phyloP scores from a whole-genome alignment of 257 asterid genomes.

The Craterostigma plantagineum region DNA sequence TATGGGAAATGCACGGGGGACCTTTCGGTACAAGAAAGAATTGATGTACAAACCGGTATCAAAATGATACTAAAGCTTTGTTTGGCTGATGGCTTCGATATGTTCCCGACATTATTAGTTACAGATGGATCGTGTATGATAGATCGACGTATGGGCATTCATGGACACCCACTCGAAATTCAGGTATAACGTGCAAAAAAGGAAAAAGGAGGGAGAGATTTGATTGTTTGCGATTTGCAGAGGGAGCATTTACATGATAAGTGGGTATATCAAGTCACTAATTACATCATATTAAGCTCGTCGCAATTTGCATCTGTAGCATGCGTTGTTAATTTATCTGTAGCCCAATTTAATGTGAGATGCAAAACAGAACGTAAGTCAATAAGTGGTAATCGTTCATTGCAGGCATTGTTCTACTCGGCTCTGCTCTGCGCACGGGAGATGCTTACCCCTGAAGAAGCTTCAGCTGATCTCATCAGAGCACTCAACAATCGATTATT shows the following conservation, averaged over 20 bases:
- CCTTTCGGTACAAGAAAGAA: slow-evolving; percentile 61
- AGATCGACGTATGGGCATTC: slow-evolving; percentile 85
- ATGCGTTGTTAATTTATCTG: slow-evolving; percentile 4
- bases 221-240: too few relatives aligned
- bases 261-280: too few relatives aligned
- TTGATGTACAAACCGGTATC: slow-evolving; percentile 67
- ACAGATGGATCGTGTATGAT: slow-evolving; percentile 84
- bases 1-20: slow-evolving; percentile 71
- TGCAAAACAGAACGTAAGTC: neutral
- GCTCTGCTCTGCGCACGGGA: slow-evolving; percentile 65
- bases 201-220: too few relatives aligned
- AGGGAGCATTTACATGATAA: too few relatives aligned
- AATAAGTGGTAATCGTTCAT: neutral
- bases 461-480: slow-evolving; percentile 35
- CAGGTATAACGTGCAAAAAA: slow-evolving; percentile 20
- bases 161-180: slow-evolving; percentile 78
- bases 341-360: too few relatives aligned
- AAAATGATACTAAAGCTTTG: slow-evolving; percentile 62
- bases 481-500: slow-evolving; percentile 58
- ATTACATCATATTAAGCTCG: too few relatives aligned
- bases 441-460: slow-evolving; percentile 66
- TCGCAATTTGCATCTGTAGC: too few relatives aligned
- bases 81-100: slow-evolving; percentile 69
- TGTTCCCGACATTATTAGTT: slow-evolving; percentile 68
- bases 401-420: slow-evolving; percentile 57